Evolutionary conservation across 2,329 filamentous ascomycete genomes (phyloP), one percentile per base, ranked within the genome.

Genomic region (Macrophomina tecta): DNA sequence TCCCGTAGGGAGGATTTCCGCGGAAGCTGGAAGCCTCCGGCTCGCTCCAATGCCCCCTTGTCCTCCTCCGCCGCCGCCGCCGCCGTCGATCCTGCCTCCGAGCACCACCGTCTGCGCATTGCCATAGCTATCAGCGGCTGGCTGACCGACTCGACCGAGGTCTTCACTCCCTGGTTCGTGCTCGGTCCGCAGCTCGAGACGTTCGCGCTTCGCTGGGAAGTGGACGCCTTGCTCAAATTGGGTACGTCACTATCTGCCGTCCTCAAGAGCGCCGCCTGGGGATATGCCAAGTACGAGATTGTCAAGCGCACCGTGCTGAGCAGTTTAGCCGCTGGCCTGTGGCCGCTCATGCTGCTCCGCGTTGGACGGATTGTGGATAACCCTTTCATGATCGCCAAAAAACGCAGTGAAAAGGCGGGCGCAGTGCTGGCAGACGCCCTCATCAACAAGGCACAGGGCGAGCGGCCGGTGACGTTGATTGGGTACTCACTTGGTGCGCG

Each of bases 141-240:
- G 90, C 79, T 95, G 9, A 90, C 86, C 0, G 85, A 89, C 42
- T 86, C 89, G 58, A 86, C 90, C 48, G 90, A 95, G 67, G 87
- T 92, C n/a, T 81, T 89, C 18, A 85, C 87, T 32, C 91, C 91
- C 0, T 99, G 95, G 95, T 85, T 86, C 55, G 88, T 90, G 34
- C 81, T 98, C 36, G 91, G 91, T 1, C 82, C 85, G 34, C 83
- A 90, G 70, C 88, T 87, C 36, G 94, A 98, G 77, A 87, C 90
- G 0, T 97, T 97, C 73, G 90, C 90, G 2, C 82, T 98, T 30
- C 86, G 91, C 60, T 98, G 91, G 88, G 95, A 98, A 77, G 83
- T 91, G 4, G 88, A 93, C 53, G 86, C 91, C 0, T 82, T 98
- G 36, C 83, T 89, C 71, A 93, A 91, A 68, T 84, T 98, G 3